phyloP scores from a whole-genome alignment of 176 grass and related monocot genomes.

The Triticum dicoccoides region DNA sequence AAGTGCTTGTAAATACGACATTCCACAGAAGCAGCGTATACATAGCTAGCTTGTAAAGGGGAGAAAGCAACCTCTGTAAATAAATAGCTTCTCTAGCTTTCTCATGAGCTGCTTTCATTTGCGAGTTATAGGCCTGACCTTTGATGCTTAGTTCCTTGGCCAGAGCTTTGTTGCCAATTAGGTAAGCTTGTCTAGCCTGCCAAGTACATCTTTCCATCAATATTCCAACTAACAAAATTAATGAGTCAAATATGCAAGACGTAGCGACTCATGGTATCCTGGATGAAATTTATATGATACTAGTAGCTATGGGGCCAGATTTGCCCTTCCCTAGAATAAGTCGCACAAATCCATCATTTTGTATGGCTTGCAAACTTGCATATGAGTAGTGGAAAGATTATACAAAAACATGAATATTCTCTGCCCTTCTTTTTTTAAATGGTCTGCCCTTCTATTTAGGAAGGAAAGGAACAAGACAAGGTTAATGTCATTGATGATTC shows the following conservation, averaged over 20 bases:
- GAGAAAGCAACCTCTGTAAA: conserved; percentile 60
- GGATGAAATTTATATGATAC: not conserved
- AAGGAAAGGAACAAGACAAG: not conserved
- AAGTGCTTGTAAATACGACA: not conserved
- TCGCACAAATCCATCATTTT: not conserved
- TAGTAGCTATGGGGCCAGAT: not conserved
- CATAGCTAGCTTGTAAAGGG: too few species aligned
- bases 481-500: not conserved
- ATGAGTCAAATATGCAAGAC: not conserved
- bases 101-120: conserved; percentile 95
- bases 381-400: not conserved
- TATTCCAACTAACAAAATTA: conserved; percentile 1
- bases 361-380: not conserved
- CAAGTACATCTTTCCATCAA: conserved; percentile 21
- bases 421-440: not conserved
- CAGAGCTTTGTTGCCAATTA: conserved; percentile 88
- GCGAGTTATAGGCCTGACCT: conserved; percentile 73
- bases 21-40: not conserved
- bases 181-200: conserved; percentile 87
- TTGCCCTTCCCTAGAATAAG: not conserved
- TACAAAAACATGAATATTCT: not conserved
- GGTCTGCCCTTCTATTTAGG: not conserved
- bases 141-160: conserved; percentile 91
- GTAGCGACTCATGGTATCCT: not conserved
- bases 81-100: conserved; percentile 98